Evolutionary conservation across 2,329 filamentous ascomycete species (phyloP), one percentile per base, ranked within the genome.

Genomic region (Shiraia sp.): DNA sequence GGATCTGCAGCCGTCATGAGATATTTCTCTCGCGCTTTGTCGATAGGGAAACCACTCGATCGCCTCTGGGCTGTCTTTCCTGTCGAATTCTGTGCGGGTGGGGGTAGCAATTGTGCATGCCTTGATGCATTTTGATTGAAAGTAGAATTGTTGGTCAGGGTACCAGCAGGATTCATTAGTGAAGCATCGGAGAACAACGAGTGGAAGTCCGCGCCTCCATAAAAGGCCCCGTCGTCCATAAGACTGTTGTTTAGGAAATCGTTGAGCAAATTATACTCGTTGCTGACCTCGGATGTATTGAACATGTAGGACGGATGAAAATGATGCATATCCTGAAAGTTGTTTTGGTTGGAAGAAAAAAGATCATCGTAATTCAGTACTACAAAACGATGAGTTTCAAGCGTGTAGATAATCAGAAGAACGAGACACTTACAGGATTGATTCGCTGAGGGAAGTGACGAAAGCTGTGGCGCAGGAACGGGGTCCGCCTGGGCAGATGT

Each of bases 1-100:
- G 93, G 93, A 68, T 99, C 93, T 35, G 93, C 93, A 10, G 93
- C 93, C 53, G 95, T 95, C 72, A 97, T 86, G 72, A 96, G 97
- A 72, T 96, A 99, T 36, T 77, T 82, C 67, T 97, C 92, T 57
- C 88, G 81, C 8, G 88, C 81, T 59, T 83, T 83, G 59, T 93
- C 87, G 41, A 80, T 76, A 3, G 82, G 82, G 36, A 84, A 77
- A 10, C 78, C 76, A 50, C 82, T 85, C 27, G 75, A 71, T 2
- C 85, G 79, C 34, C 83, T 78, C 25, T 83, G 79, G 40, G 86
- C 82, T 17, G 79, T 69, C 53, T 79, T 82, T 12, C 72, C 75
- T 25, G 65, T 52, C 63, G 76, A 45, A 71, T 75, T 42, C 66
- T 71, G 66, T 57, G 75, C 61, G 12, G 66, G 66, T 38, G 72